Percentiles rank a stretch among this genome's conserved stretches.
Evolutionary conservation across 2,329 filamentous ascomycete genomes (phyloP).

Genomic region (Calonectria pseudoturangicola): DNA sequence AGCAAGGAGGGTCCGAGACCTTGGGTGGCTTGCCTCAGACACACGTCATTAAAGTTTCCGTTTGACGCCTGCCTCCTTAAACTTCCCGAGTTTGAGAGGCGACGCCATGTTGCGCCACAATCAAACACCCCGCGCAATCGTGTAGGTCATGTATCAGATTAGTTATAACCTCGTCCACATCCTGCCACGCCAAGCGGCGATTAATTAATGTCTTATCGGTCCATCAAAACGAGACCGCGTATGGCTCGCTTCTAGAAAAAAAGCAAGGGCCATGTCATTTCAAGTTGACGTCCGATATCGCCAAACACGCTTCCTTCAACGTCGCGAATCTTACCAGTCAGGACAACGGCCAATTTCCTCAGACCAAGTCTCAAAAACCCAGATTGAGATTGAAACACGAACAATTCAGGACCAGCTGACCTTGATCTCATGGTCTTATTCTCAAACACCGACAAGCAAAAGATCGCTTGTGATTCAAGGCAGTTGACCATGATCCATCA

Average conservation of each 20-base stretch:
- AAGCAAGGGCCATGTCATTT: not conserved
- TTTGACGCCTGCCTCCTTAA: not conserved
- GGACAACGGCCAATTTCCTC: not conserved
- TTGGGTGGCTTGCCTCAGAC: slow-evolving; percentile 10
- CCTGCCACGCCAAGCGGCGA: not conserved
- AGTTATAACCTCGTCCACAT: not conserved
- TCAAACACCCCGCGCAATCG: not conserved
- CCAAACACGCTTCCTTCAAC: not conserved
- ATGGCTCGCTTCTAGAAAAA: not conserved
- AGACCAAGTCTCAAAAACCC: not conserved
- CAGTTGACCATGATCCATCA: not conserved
- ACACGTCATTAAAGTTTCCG: not conserved
- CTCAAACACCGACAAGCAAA: not conserved
- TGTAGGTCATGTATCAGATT: slow-evolving; percentile 8
- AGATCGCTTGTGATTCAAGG: too few species aligned
- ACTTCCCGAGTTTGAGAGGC: not conserved
- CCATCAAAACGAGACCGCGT: not conserved
- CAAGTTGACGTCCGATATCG: not conserved
- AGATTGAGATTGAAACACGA: not conserved
- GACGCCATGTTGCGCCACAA: slow-evolving; percentile 13
- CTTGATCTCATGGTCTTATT: not conserved
- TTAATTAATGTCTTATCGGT: not conserved
- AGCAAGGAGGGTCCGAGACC: slow-evolving; percentile 3
- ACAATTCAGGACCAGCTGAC: not conserved
- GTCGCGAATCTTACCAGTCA: not conserved